Evolutionary conservation across 331 rosid genomes (phyloP), one percentile per base, ranked within the genome.

Genomic region (Erythrophleum ivorense): DNA sequence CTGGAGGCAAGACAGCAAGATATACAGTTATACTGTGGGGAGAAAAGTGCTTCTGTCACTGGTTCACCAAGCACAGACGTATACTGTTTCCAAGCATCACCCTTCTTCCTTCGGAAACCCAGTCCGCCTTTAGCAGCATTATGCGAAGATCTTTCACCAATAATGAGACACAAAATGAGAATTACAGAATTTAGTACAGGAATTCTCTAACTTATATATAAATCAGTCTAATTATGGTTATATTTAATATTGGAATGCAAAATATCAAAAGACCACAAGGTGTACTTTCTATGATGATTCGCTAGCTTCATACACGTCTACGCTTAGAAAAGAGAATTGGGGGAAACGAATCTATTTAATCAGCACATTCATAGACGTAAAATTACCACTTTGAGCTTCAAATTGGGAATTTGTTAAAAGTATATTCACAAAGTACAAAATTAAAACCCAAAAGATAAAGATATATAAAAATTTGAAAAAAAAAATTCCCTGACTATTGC

Each of bases 1-100:
- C 75, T 15, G 79, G 85, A 88, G 84, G 81, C 77, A 80, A 83
- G 84, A 69, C 90, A 89, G 86, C 97, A 88, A 79, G 94, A 84
- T 50, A 81, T 70, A 83, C 91, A 82, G 45, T 67, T 75, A 55
- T 68, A 82, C 54, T 66, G 87, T 45, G 77, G 72, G 57, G 54
- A 62, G 67, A 60, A 81, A 69, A 82, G 70, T 54, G 89, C 73
- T 45, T 66, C 84, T n/a, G 78, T 29, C 71, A 81, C 78, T 24
- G 85, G 86, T 76, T 89, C 91, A 19, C 87, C 78, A 43, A 86
- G 70, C 18, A 85, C 45, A 58, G 88, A 87, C 54, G 85, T 66
- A 70, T 62, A 58, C 9, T 78, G 91, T 69, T 85, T 89, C 87
- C 80, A 82, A 57, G 84, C 77, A 69, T 58, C 87, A 65, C 77